Conservation (phyloP, 805 yeast genomes). For the Kregervanrija fluxuum region DNA sequence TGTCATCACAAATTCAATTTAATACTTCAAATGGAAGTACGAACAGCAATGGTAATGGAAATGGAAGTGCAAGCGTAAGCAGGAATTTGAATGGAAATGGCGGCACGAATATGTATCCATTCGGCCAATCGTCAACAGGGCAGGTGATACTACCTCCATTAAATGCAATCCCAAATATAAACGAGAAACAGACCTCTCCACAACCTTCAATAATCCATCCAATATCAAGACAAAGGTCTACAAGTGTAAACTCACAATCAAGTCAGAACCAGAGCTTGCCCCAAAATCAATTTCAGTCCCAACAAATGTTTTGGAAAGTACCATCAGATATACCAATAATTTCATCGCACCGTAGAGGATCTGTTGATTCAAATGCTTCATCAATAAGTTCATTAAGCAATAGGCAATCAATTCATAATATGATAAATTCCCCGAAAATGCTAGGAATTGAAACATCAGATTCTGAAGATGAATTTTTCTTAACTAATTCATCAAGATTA, state of each 20-base stretch:
- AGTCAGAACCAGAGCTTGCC: conserved; percentile 1
- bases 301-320: conserved; percentile 47
- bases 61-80: no score
- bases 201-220: background rate
- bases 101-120: background rate
- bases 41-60: no score
- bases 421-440: background rate
- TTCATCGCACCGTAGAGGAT: conserved; percentile 27
- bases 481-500: conserved; percentile 10
- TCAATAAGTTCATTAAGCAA: conserved; percentile 28
- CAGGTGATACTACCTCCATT: conserved; percentile 23
- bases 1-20: background rate
- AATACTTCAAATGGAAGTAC: background rate
- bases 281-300: conserved; percentile 9
- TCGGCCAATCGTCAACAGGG: conserved; percentile 3
- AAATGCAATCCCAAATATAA: conserved; percentile 8
- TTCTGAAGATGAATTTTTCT: conserved; percentile 27
- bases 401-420: background rate
- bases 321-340: conserved; percentile 48
- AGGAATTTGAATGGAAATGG: no score
- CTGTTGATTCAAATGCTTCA: conserved; percentile 45
- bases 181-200: background rate
- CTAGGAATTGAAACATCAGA: conserved; percentile 22
- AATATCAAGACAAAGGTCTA: conserved; percentile 11
- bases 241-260: conserved; percentile 13